phyloP scores from a whole-genome alignment of 2,329 filamentous ascomycete species.

The Fonsecaea nubica region DNA sequence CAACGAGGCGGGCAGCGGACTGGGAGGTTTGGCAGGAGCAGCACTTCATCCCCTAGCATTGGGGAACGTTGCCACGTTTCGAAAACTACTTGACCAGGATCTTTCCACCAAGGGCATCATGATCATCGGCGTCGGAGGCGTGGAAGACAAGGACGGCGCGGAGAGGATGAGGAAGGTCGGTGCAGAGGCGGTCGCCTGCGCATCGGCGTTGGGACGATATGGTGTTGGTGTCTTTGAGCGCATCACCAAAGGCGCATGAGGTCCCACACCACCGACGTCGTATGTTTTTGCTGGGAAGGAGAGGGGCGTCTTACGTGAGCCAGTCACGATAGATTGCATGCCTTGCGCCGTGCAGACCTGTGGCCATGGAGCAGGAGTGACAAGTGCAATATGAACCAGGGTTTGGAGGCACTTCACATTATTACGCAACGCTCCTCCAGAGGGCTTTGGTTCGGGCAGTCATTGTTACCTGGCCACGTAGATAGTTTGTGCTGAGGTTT shows the following conservation, averaged over 20 bases:
- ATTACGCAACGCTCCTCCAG: neutral
- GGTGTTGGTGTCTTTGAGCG: constrained; percentile 68
- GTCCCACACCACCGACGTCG: neutral
- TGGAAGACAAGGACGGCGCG: constrained; percentile 68
- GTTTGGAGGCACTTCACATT: neutral
- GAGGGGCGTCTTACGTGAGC: neutral
- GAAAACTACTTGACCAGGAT: constrained; percentile 62
- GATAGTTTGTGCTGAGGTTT: neutral
- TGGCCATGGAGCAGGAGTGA: neutral
- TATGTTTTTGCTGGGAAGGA: constrained; percentile 8
- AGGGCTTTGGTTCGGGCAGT: neutral
- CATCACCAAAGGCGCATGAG: constrained; percentile 52
- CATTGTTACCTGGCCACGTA: neutral
- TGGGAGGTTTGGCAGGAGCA: constrained; percentile 75
- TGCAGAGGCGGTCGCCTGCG: constrained; percentile 70
- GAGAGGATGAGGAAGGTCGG: constrained; percentile 71
- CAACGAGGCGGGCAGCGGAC: constrained; percentile 61
- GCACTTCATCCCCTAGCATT: constrained; percentile 75
- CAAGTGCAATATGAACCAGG: neutral
- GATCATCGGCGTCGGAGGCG: constrained; percentile 76
- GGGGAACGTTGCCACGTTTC: constrained; percentile 75
- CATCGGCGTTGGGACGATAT: constrained; percentile 70
- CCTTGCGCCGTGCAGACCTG: neutral
- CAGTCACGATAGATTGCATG: constrained; percentile 6
- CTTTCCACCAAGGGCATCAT: constrained; percentile 60